Percentiles rank a stretch among this genome's conserved stretches.
Evolutionary conservation across 192 early-diverging fungal genomes (phyloP).

Genomic region (Borealophlyctis nickersoniae): DNA sequence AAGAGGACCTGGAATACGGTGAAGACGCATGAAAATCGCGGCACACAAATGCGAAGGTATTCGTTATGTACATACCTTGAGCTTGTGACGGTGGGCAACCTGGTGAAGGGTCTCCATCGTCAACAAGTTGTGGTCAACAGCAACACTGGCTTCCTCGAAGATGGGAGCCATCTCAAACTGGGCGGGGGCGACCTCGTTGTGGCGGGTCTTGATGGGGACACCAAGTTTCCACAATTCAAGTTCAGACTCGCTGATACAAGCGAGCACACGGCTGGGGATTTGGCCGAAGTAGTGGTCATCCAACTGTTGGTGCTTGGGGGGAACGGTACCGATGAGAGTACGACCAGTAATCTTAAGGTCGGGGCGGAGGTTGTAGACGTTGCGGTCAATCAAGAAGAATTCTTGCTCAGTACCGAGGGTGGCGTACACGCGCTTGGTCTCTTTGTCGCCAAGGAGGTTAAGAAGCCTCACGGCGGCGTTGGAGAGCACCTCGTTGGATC

Average conservation of each 20-base stretch:
- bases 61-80: too few species aligned
- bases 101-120: conserved; percentile 97
- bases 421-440: conserved; percentile 79
- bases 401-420: conserved; percentile 98
- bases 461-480: conserved; percentile 78
- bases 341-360: conserved; percentile 96
- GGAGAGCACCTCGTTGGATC: conserved; percentile 84
- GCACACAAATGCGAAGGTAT: too few species aligned
- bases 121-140: conserved; percentile 98
- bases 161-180: conserved; percentile 99
- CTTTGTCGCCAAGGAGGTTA: conserved; percentile 71
- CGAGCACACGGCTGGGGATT: conserved; percentile 89
- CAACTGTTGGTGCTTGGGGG: conserved; percentile 97
- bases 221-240: conserved; percentile 91
- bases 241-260: conserved; percentile 89
- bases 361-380: conserved; percentile 86
- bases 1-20: too few species aligned
- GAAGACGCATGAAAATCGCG: too few species aligned
- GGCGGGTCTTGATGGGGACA: conserved; percentile 97
- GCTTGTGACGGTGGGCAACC: conserved; percentile 95
- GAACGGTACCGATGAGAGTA: conserved; percentile 88
- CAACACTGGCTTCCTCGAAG: conserved; percentile 93
- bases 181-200: conserved; percentile 98
- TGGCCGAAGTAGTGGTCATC: conserved; percentile 99
- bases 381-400: conserved; percentile 97